Conservation (phyloP, 2,329 filamentous ascomycete genomes). For the Paecilomyces formosus region DNA sequence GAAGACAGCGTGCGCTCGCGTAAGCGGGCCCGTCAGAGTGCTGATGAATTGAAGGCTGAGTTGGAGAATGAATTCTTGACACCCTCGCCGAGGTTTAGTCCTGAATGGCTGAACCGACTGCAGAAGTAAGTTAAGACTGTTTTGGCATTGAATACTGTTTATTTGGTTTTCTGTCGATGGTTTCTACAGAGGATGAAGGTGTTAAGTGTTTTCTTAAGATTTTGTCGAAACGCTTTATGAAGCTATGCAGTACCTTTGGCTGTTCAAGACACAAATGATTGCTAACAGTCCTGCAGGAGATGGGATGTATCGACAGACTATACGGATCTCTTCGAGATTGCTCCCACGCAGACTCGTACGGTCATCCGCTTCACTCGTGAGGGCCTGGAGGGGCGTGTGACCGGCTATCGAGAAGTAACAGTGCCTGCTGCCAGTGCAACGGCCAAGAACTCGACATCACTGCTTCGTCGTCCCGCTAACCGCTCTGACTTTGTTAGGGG, state of each 20-base stretch:
- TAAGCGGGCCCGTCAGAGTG: constrained; percentile 38
- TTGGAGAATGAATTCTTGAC: constrained; percentile 72
- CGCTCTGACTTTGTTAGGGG: constrained; percentile 88
- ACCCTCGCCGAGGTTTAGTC: constrained; percentile 71
- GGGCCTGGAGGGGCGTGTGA: constrained; percentile 85
- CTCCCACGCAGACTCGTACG: constrained; percentile 88
- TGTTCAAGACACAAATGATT: neutral
- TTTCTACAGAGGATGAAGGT: neutral
- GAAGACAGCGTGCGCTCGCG: constrained; percentile 30
- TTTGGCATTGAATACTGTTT: neutral
- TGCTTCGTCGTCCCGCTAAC: constrained; percentile 76
- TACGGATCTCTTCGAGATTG: constrained; percentile 75
- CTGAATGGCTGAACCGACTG: constrained; percentile 78
- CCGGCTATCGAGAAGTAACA: constrained; percentile 89
- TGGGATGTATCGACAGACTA: constrained; percentile 81
- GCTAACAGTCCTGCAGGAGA: constrained; percentile 33
- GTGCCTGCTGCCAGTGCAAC: constrained; percentile 82
- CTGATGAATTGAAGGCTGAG: constrained; percentile 58
- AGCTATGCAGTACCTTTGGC: neutral
- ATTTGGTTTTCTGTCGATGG: constrained; percentile 1
- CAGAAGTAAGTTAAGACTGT: constrained; percentile 55
- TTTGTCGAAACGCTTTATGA: neutral
- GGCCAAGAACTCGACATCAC: constrained; percentile 89
- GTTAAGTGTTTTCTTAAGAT: neutral
- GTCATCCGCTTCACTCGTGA: constrained; percentile 87